Evolutionary conservation across 2,329 filamentous ascomycete genomes (phyloP), one percentile per base, ranked within the genome.

Genomic region (Aspergillus quadricinctus): DNA sequence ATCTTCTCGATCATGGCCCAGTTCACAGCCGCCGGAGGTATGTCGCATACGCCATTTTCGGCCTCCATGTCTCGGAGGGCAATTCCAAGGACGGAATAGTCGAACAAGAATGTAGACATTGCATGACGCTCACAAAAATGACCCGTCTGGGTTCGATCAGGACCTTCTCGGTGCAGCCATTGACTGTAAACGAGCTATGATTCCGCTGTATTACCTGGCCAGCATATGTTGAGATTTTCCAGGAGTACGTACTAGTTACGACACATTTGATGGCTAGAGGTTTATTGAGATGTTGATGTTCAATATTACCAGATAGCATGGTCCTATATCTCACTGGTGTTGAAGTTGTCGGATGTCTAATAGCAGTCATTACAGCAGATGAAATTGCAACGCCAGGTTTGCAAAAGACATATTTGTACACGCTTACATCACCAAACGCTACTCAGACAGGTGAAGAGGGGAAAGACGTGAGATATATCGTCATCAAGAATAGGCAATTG

Each of bases 401-500:
- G 31, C 31, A 35, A 35, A 35, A 5, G 31, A 17, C 31, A 35
- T 35, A 17, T 14, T 17, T 17, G 31, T 17, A 37, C 14, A 17
- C 1, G 5, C 14, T 7, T 7, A 37, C 14, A n/a, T 17, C 21
- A 25, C 5, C 21, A 25, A 25, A 23, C 11, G 11, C 21, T 23
- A 25, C 23, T 6, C 21, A 27, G 23, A 25, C 4, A 46, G 21
- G 14, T 25, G 19, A 23, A 23, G 43, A n/a, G 14, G 21, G 7
- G 6, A 14, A 25, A 46, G 23, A 14, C 19, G 19, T 46, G 41
- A 45, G 41, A 45, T 45, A 45, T 21, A 14, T 45, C 7, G 29
- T 11, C 25, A 53, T 37, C 35, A 57, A 6, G 46, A 40, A 28
- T 54, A 54, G 2, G 55, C 52, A 19, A 25, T 35, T 17, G 49